A percentile compares a stretch with the other conserved stretches of the same genome.
phyloP scores from a whole-genome alignment of 306 rosid species.

The Astragalus glycyphyllos region DNA sequence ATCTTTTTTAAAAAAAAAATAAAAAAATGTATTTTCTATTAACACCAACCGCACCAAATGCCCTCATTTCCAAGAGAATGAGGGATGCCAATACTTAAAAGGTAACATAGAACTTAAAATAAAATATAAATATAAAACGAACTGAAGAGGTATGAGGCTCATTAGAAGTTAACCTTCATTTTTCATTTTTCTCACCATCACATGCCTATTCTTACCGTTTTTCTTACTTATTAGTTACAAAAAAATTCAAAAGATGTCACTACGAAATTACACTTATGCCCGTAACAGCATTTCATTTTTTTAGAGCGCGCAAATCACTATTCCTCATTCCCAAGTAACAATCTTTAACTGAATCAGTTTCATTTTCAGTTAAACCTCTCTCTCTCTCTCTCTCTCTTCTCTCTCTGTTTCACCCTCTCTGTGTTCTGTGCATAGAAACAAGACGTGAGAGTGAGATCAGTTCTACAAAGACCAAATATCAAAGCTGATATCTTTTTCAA shows the following conservation, averaged over 20 bases:
- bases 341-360: slow-evolving; percentile 40
- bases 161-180: too few relatives aligned
- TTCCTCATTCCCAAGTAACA: background rate
- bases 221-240: too few relatives aligned
- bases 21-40: too few relatives aligned
- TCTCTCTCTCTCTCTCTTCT: too few relatives aligned
- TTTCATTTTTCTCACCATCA: background rate
- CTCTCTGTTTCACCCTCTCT: too few relatives aligned
- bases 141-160: too few relatives aligned
- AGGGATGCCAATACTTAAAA: too few relatives aligned
- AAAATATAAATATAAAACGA: too few relatives aligned
- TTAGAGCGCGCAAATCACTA: slow-evolving; percentile 23
- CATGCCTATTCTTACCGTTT: background rate
- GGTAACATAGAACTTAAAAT: too few relatives aligned
- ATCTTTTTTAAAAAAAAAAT: too few relatives aligned
- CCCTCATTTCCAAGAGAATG: too few relatives aligned
- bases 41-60: too few relatives aligned
- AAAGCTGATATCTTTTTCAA: slow-evolving; percentile 21
- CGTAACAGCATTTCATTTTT: background rate
- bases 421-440: slow-evolving; percentile 18
- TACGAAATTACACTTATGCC: slow-evolving; percentile 1
- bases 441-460: slow-evolving; percentile 31
- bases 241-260: background rate
- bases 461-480: background rate
- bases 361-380: slow-evolving; percentile 25